Evolutionary conservation across 306 rosid genomes (phyloP).

Genomic region (Herpetospermum pedunculosum): DNA sequence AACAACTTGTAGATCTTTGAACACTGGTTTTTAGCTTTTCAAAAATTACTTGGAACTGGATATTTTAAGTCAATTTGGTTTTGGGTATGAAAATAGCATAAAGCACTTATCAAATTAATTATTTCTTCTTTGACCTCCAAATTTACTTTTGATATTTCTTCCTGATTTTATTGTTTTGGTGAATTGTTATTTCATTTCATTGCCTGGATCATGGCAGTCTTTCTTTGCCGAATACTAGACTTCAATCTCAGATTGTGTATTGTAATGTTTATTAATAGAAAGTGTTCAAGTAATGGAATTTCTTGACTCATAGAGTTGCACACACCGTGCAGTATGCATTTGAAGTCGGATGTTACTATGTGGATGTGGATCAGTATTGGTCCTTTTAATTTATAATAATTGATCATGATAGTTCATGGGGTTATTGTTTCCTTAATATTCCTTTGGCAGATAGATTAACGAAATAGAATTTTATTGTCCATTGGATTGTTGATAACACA

Average conservation of each 20-base stretch:
- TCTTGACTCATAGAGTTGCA: not conserved
- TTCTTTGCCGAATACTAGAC: not conserved
- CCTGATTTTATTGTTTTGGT: not conserved
- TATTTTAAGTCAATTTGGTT: not conserved
- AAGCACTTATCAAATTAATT: not conserved
- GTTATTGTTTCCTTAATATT: not conserved
- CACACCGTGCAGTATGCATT: not conserved
- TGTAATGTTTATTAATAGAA: not conserved
- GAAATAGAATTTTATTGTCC: not conserved
- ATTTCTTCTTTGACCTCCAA: not conserved
- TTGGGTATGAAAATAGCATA: not conserved
- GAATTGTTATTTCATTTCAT: not conserved
- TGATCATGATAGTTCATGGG: not conserved
- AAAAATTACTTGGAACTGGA: not conserved
- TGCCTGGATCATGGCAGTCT: not conserved
- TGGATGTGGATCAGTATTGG: not conserved
- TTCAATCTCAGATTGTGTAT: not conserved
- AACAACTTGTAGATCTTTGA: not conserved
- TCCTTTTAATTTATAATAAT: not conserved
- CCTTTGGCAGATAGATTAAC: not conserved
- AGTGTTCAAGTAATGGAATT: not conserved
- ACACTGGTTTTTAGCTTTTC: not conserved
- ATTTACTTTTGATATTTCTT: not conserved
- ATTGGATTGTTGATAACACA: slow-evolving; percentile 2
- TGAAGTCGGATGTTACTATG: not conserved